Base-by-base conservation (phyloP, 768 basidiomycete genomes). In the Russula ochroleuca region DNA sequence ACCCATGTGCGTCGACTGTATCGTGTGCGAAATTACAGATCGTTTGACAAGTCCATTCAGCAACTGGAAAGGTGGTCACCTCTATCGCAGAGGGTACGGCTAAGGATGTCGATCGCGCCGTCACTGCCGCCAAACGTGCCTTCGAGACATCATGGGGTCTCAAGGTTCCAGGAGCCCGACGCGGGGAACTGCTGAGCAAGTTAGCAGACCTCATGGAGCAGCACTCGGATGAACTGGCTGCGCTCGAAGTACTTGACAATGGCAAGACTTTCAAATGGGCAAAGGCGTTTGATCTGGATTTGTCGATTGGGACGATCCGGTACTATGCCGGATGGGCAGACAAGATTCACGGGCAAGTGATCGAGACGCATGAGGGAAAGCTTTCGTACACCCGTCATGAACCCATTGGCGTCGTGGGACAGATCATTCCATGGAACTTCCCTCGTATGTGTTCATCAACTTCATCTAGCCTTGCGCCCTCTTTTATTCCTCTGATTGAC, bases 241-340 rank as follows among this genome's bases (percentile, higher is more conserved):
- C 89, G 0, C 72, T 94, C 43, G 92, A 94, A 75, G 76, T 85
- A 14, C 74, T 90, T 65, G 83, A 93, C 71, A 85, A 85, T 62
- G 83, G 83, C 50, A 87, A 87, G 75, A 79, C 82, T 2, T 86
- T 78, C 70, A 37, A 56, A 10, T 74, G 72, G 78, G 84, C 13
- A 81, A 77, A 61, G 73, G 69, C 19, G 73, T 69, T 69, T 0
- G 90, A 90, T 66, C 71, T 89, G 3, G 68, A 70, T 0, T 73
- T 74, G 59, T 73, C 81, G 0, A 78, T 86, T 62, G 76, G 72
- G 19, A 77, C 78, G 35, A 73, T 93, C 67, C 79, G 83, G 35
- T 96, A 95, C 77, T 98, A 89, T 69, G 91, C 86, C 48, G 94
- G 94, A n/a, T 91, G 90, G 86, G 90, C 92, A 25, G 94, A 94